Conservation (phyloP, 345 rosid species). For the Laguncularia racemosa region DNA sequence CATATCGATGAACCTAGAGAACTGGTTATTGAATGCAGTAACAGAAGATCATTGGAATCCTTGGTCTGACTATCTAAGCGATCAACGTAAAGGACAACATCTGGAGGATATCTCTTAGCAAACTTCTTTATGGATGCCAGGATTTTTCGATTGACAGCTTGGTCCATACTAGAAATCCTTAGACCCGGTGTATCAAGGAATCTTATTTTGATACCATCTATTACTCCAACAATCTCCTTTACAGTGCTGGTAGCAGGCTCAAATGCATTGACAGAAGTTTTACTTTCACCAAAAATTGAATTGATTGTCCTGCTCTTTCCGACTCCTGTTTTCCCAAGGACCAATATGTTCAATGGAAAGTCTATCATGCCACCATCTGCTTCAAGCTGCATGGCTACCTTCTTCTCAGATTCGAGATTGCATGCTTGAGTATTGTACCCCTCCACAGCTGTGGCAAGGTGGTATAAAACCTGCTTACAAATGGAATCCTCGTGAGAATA, state of each 20-base stretch:
- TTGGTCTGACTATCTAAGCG: slow-evolving; percentile 42
- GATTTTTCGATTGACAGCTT: slow-evolving; percentile 39
- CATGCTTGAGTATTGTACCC: slow-evolving; percentile 18
- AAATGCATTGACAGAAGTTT: slow-evolving; percentile 41
- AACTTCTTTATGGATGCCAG: slow-evolving; percentile 49
- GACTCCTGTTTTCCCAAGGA: slow-evolving; percentile 77
- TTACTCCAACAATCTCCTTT: slow-evolving; percentile 39
- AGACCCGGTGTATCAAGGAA: slow-evolving; percentile 79
- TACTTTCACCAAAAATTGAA: slow-evolving; percentile 57
- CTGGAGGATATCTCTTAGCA: slow-evolving; percentile 47
- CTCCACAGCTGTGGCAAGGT: slow-evolving; percentile 21
- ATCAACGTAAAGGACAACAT: slow-evolving; percentile 65
- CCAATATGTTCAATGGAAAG: slow-evolving; percentile 54
- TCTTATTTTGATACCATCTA: slow-evolving; percentile 41
- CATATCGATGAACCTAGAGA: slow-evolving; percentile 54
- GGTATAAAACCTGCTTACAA: slow-evolving; percentile 34
- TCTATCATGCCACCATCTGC: slow-evolving; percentile 29
- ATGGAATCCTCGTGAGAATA: slow-evolving; percentile 32
- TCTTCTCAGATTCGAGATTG: slow-evolving; percentile 26
- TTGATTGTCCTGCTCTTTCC: slow-evolving; percentile 81
- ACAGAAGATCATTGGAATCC: slow-evolving; percentile 33
- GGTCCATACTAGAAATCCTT: slow-evolving; percentile 35
- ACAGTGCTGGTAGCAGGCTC: slow-evolving; percentile 37
- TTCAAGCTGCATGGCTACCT: slow-evolving; percentile 31
- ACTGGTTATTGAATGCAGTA: slow-evolving; percentile 35